A percentile compares a stretch with the other conserved stretches of the same genome.
Evolutionary conservation across 495 filamentous ascomycete genomes (phyloP).

Genomic region (Hypoxylon fuscum): DNA sequence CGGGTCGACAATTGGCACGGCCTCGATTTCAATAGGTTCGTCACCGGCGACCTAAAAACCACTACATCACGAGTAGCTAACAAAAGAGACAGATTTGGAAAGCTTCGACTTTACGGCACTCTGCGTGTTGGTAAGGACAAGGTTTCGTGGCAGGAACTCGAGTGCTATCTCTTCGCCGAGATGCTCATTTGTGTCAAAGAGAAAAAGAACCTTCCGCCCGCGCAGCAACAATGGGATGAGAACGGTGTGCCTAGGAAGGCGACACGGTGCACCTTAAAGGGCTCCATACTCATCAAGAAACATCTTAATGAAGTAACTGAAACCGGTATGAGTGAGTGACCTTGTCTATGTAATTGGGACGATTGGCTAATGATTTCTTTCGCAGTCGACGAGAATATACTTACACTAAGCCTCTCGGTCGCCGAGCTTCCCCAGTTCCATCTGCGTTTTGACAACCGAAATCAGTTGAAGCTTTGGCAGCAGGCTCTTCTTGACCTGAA

Average conservation of each 20-base stretch:
- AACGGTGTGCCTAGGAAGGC: constrained; percentile 69
- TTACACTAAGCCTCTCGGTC: constrained; percentile 92
- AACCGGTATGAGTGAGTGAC: constrained; percentile 52
- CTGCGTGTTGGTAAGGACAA: constrained; percentile 96
- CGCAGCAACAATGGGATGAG: constrained; percentile 67
- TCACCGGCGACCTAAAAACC: constrained; percentile 4
- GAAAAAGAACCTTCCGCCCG: constrained; percentile 69
- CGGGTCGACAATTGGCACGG: constrained; percentile 99
- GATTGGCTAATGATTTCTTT: constrained; percentile 43
- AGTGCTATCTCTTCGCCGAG: constrained; percentile 96
- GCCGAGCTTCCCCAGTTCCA: constrained; percentile 97
- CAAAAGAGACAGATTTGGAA: constrained; percentile 77
- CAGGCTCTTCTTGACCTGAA: constrained; percentile 88
- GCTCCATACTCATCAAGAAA: constrained; percentile 98
- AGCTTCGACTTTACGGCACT: constrained; percentile 88
- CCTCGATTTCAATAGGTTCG: constrained; percentile 88
- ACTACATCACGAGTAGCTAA: constrained; percentile 7
- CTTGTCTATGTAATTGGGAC: constrained; percentile 28
- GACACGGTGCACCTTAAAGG: constrained; percentile 88
- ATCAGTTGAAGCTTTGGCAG: constrained; percentile 90
- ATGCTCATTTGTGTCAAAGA: constrained; percentile 99
- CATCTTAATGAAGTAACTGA: constrained; percentile 91
- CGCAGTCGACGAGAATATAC: constrained; percentile 75
- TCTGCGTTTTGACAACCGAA: constrained; percentile 85
- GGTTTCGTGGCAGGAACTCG: constrained; percentile 96